Base-by-base conservation (phyloP, 108 stramenopile genomes). In the Seminavis robusta region DNA sequence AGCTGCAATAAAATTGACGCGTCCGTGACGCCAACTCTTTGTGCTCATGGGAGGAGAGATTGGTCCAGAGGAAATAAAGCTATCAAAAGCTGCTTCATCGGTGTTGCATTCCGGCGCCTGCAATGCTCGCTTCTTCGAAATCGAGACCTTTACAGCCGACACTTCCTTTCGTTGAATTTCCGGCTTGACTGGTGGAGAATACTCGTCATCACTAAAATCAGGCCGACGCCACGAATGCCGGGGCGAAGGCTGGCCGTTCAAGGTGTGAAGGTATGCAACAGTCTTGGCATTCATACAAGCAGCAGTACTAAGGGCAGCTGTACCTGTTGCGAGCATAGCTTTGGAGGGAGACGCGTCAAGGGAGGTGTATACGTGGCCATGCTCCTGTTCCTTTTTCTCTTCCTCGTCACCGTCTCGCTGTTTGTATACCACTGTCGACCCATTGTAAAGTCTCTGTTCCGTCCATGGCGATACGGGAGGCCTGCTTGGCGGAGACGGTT, bases 261-360 rank as follows among this genome's bases (percentile, higher is more conserved):
- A 33, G 9, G 42, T 48, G 47, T 77, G 69, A 17, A 70, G 33
- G 40, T 70, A 70, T 0, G 69, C 69, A 24, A 70, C 52, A 5
- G 76, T 54, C 47, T 77, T 69, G 2, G 76, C 69, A 51, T 77
- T 77, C 11, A 69, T 65, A 30, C 70, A 70, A 11, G 76, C 76
- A 24, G 66, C 69, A 30, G 55, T 48, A 0, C 64, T 37, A 26
- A 70, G 5, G 5, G 17, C 15, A 21, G 17, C 42, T 6, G n/a
- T 43, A n/a, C 10, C 17, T 43, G 42, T 43, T 43, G n/a, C 10
- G 42, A 21, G 10, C 42, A 21, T 43, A 21, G 42, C 15, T 43
- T 43, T n/a, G 17, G 42, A 36, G 10, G 36, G 36, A 11, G 8
- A 10, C 36, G 10, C 11, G 36, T 11, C 36, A 36, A 10, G 10